These are phyloP conservation scores for Epichloe hybrida DNA, from an alignment of 2,329 filamentous ascomycete genomes.

Conservation along the genomic window DNA sequence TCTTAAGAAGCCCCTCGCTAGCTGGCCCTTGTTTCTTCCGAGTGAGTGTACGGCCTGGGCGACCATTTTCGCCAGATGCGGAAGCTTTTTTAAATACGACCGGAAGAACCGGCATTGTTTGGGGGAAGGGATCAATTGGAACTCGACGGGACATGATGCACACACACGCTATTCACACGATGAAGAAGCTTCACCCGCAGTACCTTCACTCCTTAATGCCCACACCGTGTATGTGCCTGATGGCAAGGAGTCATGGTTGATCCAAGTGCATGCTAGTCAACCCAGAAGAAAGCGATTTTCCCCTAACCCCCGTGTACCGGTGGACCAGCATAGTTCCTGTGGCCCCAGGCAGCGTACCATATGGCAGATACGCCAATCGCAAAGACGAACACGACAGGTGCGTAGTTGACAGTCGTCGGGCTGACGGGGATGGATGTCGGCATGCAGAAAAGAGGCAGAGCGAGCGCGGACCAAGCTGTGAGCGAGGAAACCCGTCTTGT, in stretches of 20 bases:
- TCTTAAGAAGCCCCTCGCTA: no score
- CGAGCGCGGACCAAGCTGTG: slow-evolving; percentile 51
- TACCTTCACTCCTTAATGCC: not conserved
- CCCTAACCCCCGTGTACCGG: slow-evolving; percentile 28
- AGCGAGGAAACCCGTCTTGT: slow-evolving; percentile 5
- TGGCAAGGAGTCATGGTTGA: no score
- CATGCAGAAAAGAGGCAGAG: slow-evolving; percentile 64
- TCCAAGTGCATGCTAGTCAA: not conserved
- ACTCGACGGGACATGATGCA: not conserved
- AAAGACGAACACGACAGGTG: slow-evolving; percentile 58
- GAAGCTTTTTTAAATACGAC: no score
- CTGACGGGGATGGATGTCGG: slow-evolving; percentile 49
- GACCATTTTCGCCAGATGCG: no score
- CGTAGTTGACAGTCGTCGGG: slow-evolving; percentile 53
- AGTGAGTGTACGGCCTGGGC: no score
- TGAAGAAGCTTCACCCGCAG: not conserved
- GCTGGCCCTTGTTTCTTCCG: no score
- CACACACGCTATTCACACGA: not conserved
- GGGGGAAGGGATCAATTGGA: not conserved
- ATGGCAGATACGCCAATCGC: slow-evolving; percentile 45
- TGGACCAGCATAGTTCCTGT: slow-evolving; percentile 53
- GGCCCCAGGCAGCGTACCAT: slow-evolving; percentile 60
- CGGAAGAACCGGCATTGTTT: not conserved
- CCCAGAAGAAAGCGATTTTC: no score
- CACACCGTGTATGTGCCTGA: not conserved